Evolutionary conservation across 495 filamentous ascomycete species (phyloP), one percentile per base, ranked within the genome.

Genomic region (Parathielavia hyrcaniae): DNA sequence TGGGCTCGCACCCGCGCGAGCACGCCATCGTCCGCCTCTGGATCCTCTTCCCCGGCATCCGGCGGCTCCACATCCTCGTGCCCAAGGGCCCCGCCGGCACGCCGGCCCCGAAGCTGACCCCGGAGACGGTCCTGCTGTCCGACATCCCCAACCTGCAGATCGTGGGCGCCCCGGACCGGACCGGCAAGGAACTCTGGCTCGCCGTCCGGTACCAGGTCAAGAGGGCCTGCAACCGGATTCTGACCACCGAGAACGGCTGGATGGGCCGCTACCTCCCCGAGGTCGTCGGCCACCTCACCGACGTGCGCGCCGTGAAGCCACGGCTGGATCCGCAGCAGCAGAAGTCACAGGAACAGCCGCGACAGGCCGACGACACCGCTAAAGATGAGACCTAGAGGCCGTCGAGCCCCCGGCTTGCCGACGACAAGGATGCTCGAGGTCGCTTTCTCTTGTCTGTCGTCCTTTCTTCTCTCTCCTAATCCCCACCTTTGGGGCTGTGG

Each of bases 161-260:
- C 8, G 39, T 64, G 7, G 50, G 54, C n/a, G 38, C 58, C 20
- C 54, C 62, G 1, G 38, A 38, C 20, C 40, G 26, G 6, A 6
- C 40, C 8, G 54, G 49, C 13, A 44, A 19, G n/a, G 62, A 61
- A 47, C 40, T 64, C 1, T 64, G 53, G 53, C 59, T 48, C 20
- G 55, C 55, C 22, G 58, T 64, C 3, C 57, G 45, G n/a, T 62
- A 59, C 19, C 55, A 58, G 32, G 40, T 62, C 2, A 56, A 52
- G 57, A 53, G 48, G 50, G 50, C 45, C n/a, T 59, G 50, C 43
- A 10, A 23, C 13, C 4, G 50, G 2, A 54, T 59, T 16, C 16
- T 50, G 48, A 13, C n/a, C 22, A 32, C 36, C 34, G 54, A 57
- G 23, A 39, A 57, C 12, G 44, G 45, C 35, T 50, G 45, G 54